Evolutionary conservation across 345 rosid species (phyloP).

Genomic region (Eucalyptus victrix): DNA sequence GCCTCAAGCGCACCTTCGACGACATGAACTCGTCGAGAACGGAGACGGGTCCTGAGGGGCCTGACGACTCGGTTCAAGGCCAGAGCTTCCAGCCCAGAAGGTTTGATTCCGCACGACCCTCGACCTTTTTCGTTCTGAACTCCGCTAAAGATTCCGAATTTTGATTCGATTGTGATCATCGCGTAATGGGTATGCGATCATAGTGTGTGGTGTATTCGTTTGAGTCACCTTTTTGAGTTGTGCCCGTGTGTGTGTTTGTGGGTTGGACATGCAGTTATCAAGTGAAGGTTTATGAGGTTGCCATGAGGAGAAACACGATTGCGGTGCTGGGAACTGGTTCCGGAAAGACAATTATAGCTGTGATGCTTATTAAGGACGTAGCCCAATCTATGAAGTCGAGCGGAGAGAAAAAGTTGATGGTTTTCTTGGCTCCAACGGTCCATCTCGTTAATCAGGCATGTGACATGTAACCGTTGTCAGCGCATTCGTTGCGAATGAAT

Average conservation of each 20-base stretch:
- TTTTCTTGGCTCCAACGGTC: slow-evolving; percentile 80
- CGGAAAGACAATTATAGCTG: slow-evolving; percentile 62
- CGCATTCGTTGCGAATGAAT: background rate
- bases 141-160: background rate
- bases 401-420: slow-evolving; percentile 28
- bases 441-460: slow-evolving; percentile 68
- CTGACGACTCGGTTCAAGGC: background rate
- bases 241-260: background rate
- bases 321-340: slow-evolving; percentile 61
- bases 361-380: slow-evolving; percentile 48
- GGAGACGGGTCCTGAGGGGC: background rate
- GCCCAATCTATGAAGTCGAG: slow-evolving; percentile 13
- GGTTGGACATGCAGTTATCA: slow-evolving; percentile 32
- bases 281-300: slow-evolving; percentile 48
- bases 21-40: slow-evolving; percentile 16
- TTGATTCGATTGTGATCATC: background rate
- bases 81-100: slow-evolving; percentile 22
- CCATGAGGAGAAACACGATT: slow-evolving; percentile 57
- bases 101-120: slow-evolving; percentile 2
- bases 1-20: slow-evolving; percentile 31
- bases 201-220: background rate
- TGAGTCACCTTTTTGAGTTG: background rate
- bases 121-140: background rate
- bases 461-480: background rate
- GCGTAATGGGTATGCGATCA: background rate